Conservation (phyloP, 768 basidiomycete species). For the Rhodocollybia butyracea region DNA sequence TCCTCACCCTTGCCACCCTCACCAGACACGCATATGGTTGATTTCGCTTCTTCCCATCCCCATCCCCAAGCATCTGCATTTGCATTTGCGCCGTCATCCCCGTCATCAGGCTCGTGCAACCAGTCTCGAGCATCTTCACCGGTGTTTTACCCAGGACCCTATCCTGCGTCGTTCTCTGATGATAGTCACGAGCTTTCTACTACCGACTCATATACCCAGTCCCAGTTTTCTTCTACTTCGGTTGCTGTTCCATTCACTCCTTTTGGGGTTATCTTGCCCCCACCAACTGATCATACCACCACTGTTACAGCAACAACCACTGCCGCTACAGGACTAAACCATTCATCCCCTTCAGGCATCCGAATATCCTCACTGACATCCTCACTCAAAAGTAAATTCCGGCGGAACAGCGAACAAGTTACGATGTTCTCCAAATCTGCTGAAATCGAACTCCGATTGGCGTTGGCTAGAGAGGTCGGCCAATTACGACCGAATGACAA, state of each 20-base stretch:
- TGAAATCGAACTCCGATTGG: background rate
- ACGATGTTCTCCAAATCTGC: background rate
- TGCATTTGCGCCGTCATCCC: background rate
- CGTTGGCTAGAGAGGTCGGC: slow-evolving; percentile 1
- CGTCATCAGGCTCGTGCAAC: background rate
- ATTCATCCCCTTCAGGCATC: background rate
- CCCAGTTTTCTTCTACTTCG: background rate
- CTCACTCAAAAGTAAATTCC: background rate
- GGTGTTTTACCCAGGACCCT: background rate
- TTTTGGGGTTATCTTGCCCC: background rate
- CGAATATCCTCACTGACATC: background rate
- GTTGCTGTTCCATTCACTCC: background rate
- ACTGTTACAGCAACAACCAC: too few species aligned
- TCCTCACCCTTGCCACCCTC: background rate
- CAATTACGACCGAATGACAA: too few species aligned
- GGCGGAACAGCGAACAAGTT: background rate
- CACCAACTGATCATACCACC: background rate
- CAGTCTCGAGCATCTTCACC: background rate
- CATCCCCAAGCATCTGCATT: background rate
- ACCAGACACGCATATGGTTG: background rate
- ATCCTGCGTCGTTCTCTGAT: background rate
- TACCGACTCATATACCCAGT: background rate
- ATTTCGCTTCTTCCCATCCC: background rate
- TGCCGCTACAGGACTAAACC: background rate
- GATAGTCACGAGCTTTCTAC: background rate